Percentiles rank a stretch among this genome's conserved stretches.
These are phyloP conservation scores for Rhododendron ferrugineum DNA, from an alignment of 148 eudicot genomes.

Conservation along the genomic window DNA sequence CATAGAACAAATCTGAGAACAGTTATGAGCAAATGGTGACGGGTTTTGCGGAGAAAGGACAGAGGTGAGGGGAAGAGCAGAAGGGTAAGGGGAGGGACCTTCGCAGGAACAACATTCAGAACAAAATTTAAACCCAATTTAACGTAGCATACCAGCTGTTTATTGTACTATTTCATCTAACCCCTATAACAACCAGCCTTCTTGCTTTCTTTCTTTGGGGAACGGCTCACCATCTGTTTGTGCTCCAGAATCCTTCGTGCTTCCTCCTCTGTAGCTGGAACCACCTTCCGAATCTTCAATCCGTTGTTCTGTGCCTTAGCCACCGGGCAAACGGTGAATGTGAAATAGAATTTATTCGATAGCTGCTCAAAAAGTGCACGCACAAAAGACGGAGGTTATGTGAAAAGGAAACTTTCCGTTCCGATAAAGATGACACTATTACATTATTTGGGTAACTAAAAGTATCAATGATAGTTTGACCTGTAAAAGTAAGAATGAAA, in stretches of 20 bases:
- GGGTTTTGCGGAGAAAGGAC: not conserved
- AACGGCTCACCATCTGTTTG: slow-evolving; percentile 52
- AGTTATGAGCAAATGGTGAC: not conserved
- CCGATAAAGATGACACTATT: not conserved
- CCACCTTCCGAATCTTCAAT: slow-evolving; percentile 58
- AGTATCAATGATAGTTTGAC: not conserved
- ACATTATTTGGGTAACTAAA: not conserved
- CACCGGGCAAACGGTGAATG: slow-evolving; percentile 69
- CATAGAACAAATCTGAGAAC: not conserved
- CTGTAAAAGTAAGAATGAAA: not conserved
- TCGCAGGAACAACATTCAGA: not conserved
- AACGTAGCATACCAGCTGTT: not conserved
- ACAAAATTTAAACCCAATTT: not conserved
- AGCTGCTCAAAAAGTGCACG: slow-evolving; percentile 36
- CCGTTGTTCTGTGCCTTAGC: slow-evolving; percentile 48
- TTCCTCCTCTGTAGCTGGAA: slow-evolving; percentile 88
- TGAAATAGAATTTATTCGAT: slow-evolving; percentile 84
- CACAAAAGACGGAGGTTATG: not conserved
- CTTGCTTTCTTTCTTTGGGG: not conserved
- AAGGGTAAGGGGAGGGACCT: not conserved
- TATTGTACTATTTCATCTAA: not conserved
- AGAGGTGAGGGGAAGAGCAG: not conserved
- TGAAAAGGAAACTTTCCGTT: not conserved
- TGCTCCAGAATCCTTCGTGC: slow-evolving; percentile 65
- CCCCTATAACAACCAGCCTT: not conserved